Evolutionary conservation across 2,329 filamentous ascomycete genomes (phyloP).

Genomic region (Calonectria honghensis): DNA sequence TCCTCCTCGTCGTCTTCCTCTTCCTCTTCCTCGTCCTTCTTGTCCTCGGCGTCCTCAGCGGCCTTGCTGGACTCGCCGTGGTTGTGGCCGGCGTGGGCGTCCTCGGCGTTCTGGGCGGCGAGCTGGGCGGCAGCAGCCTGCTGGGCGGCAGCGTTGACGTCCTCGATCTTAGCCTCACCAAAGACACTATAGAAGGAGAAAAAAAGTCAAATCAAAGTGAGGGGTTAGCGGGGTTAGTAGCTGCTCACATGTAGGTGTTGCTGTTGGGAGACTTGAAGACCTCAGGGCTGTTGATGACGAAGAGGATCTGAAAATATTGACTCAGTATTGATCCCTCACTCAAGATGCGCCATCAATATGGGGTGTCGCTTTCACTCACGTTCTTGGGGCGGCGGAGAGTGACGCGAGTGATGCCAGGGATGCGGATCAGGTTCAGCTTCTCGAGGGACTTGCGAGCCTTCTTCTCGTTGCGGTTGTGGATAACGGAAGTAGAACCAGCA

Average conservation of each 20-base stretch:
- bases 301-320: slow-evolving; percentile 83
- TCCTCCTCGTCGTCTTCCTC: slow-evolving; percentile 97
- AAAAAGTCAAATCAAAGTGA: slow-evolving; percentile 35
- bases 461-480: slow-evolving; percentile 99
- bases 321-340: slow-evolving; percentile 50
- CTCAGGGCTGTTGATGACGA: slow-evolving; percentile 99
- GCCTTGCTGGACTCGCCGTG: slow-evolving; percentile 81
- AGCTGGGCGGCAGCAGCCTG: slow-evolving; percentile 97
- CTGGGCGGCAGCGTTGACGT: slow-evolving; percentile 98
- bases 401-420: slow-evolving; percentile 97
- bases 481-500: slow-evolving; percentile 89
- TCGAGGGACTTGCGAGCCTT: slow-evolving; percentile 99
- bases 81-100: slow-evolving; percentile 81
- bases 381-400: slow-evolving; percentile 99
- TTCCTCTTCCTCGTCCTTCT: slow-evolving; percentile 83
- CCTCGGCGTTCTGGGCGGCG: slow-evolving; percentile 79
- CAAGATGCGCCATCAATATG: slow-evolving; percentile 28
- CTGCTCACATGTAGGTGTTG: slow-evolving; percentile 99
- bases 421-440: slow-evolving; percentile 97
- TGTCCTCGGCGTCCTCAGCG: slow-evolving; percentile 77
- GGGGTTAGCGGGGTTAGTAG: neutral
- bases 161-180: slow-evolving; percentile 99
- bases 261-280: slow-evolving; percentile 99
- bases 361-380: slow-evolving; percentile 78
- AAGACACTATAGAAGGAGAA: slow-evolving; percentile 85